Base-by-base conservation (phyloP, 2,329 filamentous ascomycete genomes). In the Parafenestella ontariensis region DNA sequence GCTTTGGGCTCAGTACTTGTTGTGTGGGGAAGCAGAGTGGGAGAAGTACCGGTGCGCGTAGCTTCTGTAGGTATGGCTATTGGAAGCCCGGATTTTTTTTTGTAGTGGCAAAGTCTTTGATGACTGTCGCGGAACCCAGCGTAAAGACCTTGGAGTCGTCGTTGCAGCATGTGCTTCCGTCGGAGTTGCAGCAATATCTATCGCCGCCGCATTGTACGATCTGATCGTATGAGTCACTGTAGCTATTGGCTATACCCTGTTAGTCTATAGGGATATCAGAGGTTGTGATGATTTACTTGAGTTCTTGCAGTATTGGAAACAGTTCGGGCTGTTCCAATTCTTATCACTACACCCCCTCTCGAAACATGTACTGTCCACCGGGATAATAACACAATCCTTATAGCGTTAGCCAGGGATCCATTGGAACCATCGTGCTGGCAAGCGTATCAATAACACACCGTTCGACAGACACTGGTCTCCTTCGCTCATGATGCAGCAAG, bases 381-480 rank as follows among this genome's bases (percentile, higher is more conserved):
- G 53, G 18, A 39, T 39, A 37, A 17, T 42, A 42, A 15, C 40
- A 42, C 15, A 42, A 15, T 17, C 40, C 21, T 28, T 6, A n/a
- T 3, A 26, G n/a, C 10, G n/a, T 28, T 17, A 42, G 40, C 5
- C 21, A n/a, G 20, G n/a, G 23, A 26, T 41, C 13, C 20, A 23
- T 11, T 24, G 9, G 31, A 17, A 40, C 18, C 33, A 23, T 17
- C 18, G 10, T 31, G 9, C 10, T 21, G 7, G 4, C 3, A 20
- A 39, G 36, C 3, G 23, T 5, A 21, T 18, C 8, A 24, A 28
- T 1, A 11, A 37, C 48, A n/a, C 33, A 59, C 59, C 56, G 42
- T 62, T 62, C 33, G 56, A 57, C 31, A 62, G 47, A 39, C 56
- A 62, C 34, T 62, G 54, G 46, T 62, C 51, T 23, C 53, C 59